Base-by-base conservation (phyloP, 257 asterid genomes). In the Plantago major region DNA sequence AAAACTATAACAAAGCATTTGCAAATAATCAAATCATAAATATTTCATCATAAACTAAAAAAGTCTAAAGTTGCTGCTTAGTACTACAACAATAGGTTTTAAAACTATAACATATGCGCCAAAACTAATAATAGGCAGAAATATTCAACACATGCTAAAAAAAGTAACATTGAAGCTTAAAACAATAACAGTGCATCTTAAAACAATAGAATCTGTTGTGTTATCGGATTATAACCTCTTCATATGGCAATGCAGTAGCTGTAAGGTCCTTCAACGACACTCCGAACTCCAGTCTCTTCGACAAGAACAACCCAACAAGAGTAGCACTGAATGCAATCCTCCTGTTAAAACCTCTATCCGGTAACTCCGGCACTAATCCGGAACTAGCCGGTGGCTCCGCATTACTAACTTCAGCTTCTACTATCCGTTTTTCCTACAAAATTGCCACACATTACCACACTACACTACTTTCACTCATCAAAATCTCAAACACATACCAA, bases 251-350 rank as follows among this genome's bases (percentile, higher is more conserved):
- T 46, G 97, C 97, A 62, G 65, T 65, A 70, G 90, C 90, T 11
- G 94, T 63, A 51, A 93, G 82, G 62, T 93, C 99, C 82, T 87
- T 93, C 75, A 93, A 82, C 46, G 99, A 87, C 56, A 80, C 72
- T 19, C 95, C 87, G 7, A 89, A 83, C 61, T 93, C 99, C 63
- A 93, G 76, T 14, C 97, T 84, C 7, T 51, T 43, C 3, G 94
- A 79, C 59, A 79, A 52, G 82, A 89, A 83, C 47, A 93, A 68
- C 19, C 94, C 97, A 18, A 81, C 95, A 65, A 82, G 42, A 11
- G 76, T 55, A 48, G 99, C 79, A 64, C 58, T 81, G 44, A 85
- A 71, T 4, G 99, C 97, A 48, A 89, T 76, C 63, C 75, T 79
- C 76, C 73, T 74, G 70, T 85, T 93, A 33, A 89, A 72, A 10